These are phyloP conservation scores for Mytilinidion resinicola DNA, from an alignment of 495 filamentous ascomycete species.

Conservation along the genomic window DNA sequence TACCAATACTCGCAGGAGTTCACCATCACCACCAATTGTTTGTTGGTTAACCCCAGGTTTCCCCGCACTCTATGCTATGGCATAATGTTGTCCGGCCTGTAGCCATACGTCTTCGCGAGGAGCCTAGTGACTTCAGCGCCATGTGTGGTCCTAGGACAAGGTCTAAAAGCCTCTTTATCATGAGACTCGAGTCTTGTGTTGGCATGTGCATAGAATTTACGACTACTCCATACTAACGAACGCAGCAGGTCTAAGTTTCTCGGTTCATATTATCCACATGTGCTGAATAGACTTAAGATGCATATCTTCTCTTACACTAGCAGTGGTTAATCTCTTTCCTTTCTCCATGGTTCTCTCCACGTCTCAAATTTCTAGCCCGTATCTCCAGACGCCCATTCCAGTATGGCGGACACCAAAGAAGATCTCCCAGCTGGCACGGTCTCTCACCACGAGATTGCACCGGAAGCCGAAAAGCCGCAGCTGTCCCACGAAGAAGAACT, in stretches of 20 bases:
- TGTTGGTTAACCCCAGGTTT: background rate
- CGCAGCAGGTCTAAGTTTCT: background rate
- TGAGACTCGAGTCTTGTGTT: background rate
- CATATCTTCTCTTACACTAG: background rate
- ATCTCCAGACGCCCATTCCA: background rate
- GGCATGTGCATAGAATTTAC: background rate
- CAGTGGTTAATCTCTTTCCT: background rate
- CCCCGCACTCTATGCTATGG: background rate
- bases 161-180: too few species aligned
- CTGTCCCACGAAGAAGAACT: slow-evolving; percentile 15
- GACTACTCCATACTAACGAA: background rate
- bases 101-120: background rate
- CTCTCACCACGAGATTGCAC: slow-evolving; percentile 14
- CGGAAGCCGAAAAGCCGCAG: slow-evolving; percentile 11
- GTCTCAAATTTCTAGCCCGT: background rate
- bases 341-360: background rate
- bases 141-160: background rate
- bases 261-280: background rate
- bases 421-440: background rate
- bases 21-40: too few species aligned
- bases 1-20: too few species aligned
- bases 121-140: background rate
- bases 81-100: background rate
- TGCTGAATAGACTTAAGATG: background rate
- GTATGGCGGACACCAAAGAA: slow-evolving; percentile 6